Evolutionary conservation across 106 monocot species (phyloP), one percentile per base, ranked within the genome.

Genomic region (Dioscorea zingiberensis): DNA sequence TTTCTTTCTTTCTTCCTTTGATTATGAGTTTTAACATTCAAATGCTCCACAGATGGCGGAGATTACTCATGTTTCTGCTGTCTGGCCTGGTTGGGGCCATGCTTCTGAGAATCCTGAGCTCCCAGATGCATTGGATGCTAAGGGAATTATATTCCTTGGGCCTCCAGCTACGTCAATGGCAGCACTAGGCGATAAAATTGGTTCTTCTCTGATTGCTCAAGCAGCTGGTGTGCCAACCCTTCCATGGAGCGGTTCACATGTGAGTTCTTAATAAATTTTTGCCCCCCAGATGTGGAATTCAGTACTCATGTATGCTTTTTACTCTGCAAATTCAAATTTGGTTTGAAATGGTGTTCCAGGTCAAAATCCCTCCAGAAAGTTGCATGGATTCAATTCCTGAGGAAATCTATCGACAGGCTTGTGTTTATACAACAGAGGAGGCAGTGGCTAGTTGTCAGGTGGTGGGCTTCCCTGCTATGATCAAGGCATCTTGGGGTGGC

Each of bases 21-120:
- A 38, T 0, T 38, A 38, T 38, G 38, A 27, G 69, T 27, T 8
- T 44, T n/a, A 12, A 58, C 48, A 47, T 59, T 30, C 23, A n/a
- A 48, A n/a, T 63, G 21, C 30, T 8, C 68, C 13, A 38, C 77
- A 98, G 98, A 77, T 87, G 64, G 98, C 98, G 68, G 98, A 98
- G 66, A 82, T 85, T 73, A 93, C 98, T 58, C 83, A 45, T 65
- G 98, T 98, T 72, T 86, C 88, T 62, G 98, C 98, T 68, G 98
- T 98, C 32, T 98, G 98, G 98, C 98, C 98, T 71, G 98, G 98
- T 59, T 98, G 98, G 98, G 98, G 98, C 32, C 98, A 98, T 74
- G 98, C 98, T 38, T 98, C 98, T 13, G 98, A 98, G 77, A 98
- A 89, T 55, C 98, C 98, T 6, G 98, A 98, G 69, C 92, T 98